These are phyloP conservation scores for Sugiyamaella mastotermitis DNA, from an alignment of 805 yeast genomes.

Conservation along the genomic window DNA sequence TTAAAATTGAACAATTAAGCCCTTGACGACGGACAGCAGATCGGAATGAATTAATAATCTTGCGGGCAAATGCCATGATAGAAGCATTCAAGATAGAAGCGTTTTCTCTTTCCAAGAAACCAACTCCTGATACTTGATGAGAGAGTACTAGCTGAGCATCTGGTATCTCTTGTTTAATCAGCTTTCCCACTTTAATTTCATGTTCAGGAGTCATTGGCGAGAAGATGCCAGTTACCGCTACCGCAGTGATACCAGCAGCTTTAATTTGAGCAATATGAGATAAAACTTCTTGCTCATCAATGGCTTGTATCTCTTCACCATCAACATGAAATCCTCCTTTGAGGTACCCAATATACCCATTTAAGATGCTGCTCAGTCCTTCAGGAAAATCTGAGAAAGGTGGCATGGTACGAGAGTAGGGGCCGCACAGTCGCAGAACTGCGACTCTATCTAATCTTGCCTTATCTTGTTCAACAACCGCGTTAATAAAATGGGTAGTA, in stretches of 20 bases:
- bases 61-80: no score
- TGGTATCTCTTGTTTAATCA: no score
- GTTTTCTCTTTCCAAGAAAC: no score
- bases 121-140: no score
- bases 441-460: constrained; percentile 39
- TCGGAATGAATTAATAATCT: no score
- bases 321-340: constrained; percentile 4
- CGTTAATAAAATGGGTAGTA: constrained; percentile 47
- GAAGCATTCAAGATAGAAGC: no score
- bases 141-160: no score
- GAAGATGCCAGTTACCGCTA: constrained; percentile 39
- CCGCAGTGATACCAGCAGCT: constrained; percentile 24
- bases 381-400: constrained; percentile 43
- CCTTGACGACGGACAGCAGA: no score
- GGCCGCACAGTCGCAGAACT: constrained; percentile 39
- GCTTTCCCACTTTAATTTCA: no score
- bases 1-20: no score
- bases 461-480: constrained; percentile 41
- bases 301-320: constrained; percentile 2
- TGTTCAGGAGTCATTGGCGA: no score
- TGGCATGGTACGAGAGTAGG: constrained; percentile 33
- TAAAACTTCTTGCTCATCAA: constrained; percentile 1
- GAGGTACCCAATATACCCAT: constrained; percentile 1
- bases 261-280: constrained; percentile 30
- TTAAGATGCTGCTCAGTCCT: constrained; percentile 3